A percentile compares a stretch with the other conserved stretches of the same genome.
These are phyloP conservation scores for Alternaria alternata DNA, from an alignment of 2,329 filamentous ascomycete species.

Conservation along the genomic window DNA sequence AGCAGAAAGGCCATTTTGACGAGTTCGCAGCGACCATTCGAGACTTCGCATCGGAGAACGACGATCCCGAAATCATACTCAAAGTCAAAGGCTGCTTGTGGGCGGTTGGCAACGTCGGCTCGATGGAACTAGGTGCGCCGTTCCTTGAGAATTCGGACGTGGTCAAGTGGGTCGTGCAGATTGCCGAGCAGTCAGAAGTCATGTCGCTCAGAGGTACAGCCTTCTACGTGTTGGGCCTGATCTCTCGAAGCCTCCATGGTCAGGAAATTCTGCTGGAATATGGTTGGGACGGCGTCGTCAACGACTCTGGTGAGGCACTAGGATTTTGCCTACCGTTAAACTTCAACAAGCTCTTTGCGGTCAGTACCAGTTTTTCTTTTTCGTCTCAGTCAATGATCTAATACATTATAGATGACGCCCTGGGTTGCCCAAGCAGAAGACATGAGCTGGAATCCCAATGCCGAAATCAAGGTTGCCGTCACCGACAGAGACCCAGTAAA, in stretches of 20 bases:
- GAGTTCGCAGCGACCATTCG: conserved; percentile 91
- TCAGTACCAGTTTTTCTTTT: conserved; percentile 46
- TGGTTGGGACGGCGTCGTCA: conserved; percentile 93
- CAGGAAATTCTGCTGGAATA: conserved; percentile 88
- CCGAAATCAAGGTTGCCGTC: conserved; percentile 63
- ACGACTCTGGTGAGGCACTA: conserved; percentile 79
- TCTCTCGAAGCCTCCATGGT: conserved; percentile 90
- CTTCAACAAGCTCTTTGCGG: conserved; percentile 79
- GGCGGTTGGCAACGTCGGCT: conserved; percentile 97
- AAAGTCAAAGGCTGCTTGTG: conserved; percentile 97
- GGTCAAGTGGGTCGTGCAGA: conserved; percentile 83
- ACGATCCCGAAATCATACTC: conserved; percentile 83
- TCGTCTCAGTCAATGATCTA: conserved; percentile 16
- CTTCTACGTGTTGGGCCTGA: conserved; percentile 92
- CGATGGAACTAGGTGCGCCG: conserved; percentile 94
- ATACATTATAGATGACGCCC: conserved; percentile 47
- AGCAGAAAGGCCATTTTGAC: conserved; percentile 94
- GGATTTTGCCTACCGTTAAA: conserved; percentile 87
- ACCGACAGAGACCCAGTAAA: conserved; percentile 70
- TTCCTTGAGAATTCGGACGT: conserved; percentile 93
- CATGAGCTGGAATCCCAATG: conserved; percentile 43
- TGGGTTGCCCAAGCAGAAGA: conserved; percentile 45
- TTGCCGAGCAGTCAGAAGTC: conserved; percentile 86
- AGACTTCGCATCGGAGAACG: conserved; percentile 83
- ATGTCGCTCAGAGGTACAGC: conserved; percentile 94